A percentile compares a stretch with the other conserved stretches of the same genome.
Conservation (phyloP, 345 rosid species). For the Aquilaria malaccensis region DNA sequence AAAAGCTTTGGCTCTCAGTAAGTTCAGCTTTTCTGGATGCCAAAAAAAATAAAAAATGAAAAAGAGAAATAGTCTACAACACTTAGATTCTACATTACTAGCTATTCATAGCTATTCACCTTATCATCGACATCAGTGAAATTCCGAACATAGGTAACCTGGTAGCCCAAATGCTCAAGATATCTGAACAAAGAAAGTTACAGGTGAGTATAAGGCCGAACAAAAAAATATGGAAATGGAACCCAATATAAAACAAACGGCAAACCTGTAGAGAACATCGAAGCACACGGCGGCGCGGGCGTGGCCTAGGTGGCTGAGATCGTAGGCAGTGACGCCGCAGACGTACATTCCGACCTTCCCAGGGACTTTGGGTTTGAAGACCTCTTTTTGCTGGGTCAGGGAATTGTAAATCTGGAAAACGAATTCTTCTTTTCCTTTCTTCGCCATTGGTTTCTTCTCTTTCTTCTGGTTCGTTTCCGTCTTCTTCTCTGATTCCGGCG, state of each 20-base stretch:
- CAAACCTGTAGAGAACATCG: slow-evolving; percentile 70
- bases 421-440: not conserved
- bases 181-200: slow-evolving; percentile 45
- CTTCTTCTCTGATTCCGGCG: no score
- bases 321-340: slow-evolving; percentile 88
- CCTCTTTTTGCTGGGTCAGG: slow-evolving; percentile 60
- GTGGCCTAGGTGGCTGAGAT: slow-evolving; percentile 84
- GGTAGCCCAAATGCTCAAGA: slow-evolving; percentile 56
- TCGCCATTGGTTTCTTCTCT: slow-evolving; percentile 4
- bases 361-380: slow-evolving; percentile 35
- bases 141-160: slow-evolving; percentile 70
- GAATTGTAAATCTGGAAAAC: slow-evolving; percentile 55
- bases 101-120: slow-evolving; percentile 33
- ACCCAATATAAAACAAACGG: not conserved
- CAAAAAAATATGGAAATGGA: not conserved
- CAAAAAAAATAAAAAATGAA: no score
- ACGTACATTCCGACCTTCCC: slow-evolving; percentile 77
- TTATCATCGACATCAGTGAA: slow-evolving; percentile 95
- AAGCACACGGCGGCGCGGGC: slow-evolving; percentile 87
- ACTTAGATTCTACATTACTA: no score
- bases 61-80: no score
- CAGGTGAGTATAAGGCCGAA: not conserved
- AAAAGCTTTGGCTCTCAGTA: no score
- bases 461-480: slow-evolving; percentile 8
- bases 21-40: no score